Conservation (phyloP, 2,329 filamentous ascomycete genomes). For the Sclerotinia nivalis region DNA sequence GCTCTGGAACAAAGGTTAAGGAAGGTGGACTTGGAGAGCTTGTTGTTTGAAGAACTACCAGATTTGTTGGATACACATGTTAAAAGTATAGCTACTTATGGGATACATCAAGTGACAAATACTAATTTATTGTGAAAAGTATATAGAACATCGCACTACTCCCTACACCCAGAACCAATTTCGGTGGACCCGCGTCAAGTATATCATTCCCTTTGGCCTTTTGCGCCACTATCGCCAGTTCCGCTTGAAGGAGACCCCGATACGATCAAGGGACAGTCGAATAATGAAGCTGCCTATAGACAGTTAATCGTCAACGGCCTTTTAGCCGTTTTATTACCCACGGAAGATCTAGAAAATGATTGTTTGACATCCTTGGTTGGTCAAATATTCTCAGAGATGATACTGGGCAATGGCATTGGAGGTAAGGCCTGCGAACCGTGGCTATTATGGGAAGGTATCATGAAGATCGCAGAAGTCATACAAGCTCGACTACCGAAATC, state of each 20-base stretch:
- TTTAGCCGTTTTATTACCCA: constrained; percentile 81
- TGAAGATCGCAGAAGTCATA: constrained; percentile 62
- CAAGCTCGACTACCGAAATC: constrained; percentile 42
- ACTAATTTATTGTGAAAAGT: constrained; percentile 50
- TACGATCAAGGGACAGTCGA: constrained; percentile 59
- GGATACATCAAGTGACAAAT: constrained; percentile 8
- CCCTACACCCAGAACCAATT: constrained; percentile 59
- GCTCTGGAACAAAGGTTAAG: constrained; percentile 83
- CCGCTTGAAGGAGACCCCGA: constrained; percentile 54
- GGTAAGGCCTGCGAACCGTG: constrained; percentile 83
- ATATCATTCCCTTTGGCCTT: constrained; percentile 81
- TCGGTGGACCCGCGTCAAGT: constrained; percentile 64
- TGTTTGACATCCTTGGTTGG: constrained; percentile 81
- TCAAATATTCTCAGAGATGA: constrained; percentile 86
- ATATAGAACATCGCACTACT: constrained; percentile 67
- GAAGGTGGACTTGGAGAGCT: constrained; percentile 76
- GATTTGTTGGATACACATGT: constrained; percentile 79
- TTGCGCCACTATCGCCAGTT: constrained; percentile 78
- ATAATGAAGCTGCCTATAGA: constrained; percentile 81
- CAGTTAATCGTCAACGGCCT: constrained; percentile 83
- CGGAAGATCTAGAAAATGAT: constrained; percentile 86
- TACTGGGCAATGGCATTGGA: constrained; percentile 78
- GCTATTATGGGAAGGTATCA: constrained; percentile 83
- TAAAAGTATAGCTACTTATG: constrained; percentile 55
- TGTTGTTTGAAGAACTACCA: constrained; percentile 86